Evolutionary conservation across 2,329 filamentous ascomycete species (phyloP).

Genomic region (Paradendryphiella salina): DNA sequence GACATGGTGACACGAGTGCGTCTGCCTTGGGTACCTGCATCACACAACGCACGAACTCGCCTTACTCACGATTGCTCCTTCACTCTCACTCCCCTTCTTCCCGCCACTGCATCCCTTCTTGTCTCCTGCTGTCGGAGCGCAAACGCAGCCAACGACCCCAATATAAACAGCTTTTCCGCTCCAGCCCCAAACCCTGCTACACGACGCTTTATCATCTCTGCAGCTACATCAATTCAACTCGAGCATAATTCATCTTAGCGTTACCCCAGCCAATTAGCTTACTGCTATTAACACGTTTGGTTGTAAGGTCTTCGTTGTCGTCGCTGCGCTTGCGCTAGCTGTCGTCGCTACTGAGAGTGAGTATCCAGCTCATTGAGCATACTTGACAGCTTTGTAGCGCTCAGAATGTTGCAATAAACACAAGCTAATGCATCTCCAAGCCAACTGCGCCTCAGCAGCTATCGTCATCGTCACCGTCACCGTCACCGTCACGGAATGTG

Average conservation of each 20-base stretch:
- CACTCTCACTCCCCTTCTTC: conserved; percentile 14
- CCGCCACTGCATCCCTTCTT: neutral
- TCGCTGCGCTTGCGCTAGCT: conserved; percentile 24
- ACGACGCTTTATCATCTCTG: conserved; percentile 26
- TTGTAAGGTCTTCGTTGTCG: conserved; percentile 30
- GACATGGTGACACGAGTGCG: conserved; percentile 18
- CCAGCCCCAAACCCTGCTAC: conserved; percentile 9
- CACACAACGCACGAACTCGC: conserved; percentile 9
- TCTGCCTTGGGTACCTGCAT: conserved; percentile 8
- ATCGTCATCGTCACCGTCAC: conserved; percentile 37
- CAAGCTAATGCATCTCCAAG: conserved; percentile 19
- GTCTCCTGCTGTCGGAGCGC: conserved; percentile 9
- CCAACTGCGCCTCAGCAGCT: conserved; percentile 20
- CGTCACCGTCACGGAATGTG: conserved; percentile 33
- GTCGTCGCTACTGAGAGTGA: conserved; percentile 26
- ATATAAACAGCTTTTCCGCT: conserved; percentile 20
- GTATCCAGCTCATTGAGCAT: conserved; percentile 3
- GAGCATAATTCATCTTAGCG: conserved; percentile 26
- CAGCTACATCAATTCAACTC: conserved; percentile 27
- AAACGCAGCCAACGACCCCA: conserved; percentile 5
- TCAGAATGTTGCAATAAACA: neutral
- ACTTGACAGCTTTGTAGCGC: neutral
- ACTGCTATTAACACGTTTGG: conserved; percentile 32
- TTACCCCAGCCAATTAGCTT: conserved; percentile 22
- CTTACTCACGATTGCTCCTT: conserved; percentile 14